Base-by-base conservation (phyloP, 768 basidiomycete species). In the Neoboletus brunneissimus region DNA sequence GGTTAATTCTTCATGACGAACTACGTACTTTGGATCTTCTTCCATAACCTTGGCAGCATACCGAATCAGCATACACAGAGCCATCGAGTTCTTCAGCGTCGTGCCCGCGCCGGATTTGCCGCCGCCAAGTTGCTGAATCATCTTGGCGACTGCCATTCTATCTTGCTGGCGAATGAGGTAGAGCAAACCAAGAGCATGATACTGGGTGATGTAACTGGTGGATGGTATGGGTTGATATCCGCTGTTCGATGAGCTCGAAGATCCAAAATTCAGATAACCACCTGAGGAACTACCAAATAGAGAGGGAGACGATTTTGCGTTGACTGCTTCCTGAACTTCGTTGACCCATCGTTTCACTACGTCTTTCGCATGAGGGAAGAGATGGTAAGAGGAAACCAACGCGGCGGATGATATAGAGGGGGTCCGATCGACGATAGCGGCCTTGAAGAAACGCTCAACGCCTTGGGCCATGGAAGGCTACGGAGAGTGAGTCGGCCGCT, bases 301-400 rank as follows among this genome's bases (percentile, higher is more conserved):
- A 5, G 85, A 82, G 2, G 84, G 75, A 0, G 86, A 82, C 0
- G 88, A 81, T 72, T 97, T 98, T 7, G 92, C 86, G 68, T 85
- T 94, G 62, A 97, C 89, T 0, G 97, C 93, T 72, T 99, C 97
- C 66, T 98, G 94, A 1, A 89, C 92, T 74, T 99, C 97, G 72
- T 98, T 98, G n/a, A 92, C 92, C 97, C 97, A 99, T 65, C 97
- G 88, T 68, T 93, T 95, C 58, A 98, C 96, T 48, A 98, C 93
- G 61, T 98, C 93, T 68, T 92, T 94, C 2, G 96, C 91, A 58
- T 85, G 78, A 47, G 94, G 94, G 81, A 88, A 96, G 58, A 98
- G 83, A 73, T 99, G 96, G 70, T 98, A 98, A 2, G 97, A 89
- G 15, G 97, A 98, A 45, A 99, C 91, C 65, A 99, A 84, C 4